A percentile compares a stretch with the other conserved stretches of the same genome.
phyloP scores from a whole-genome alignment of 1,284 basidiomycete genomes.

The Tylopilus sp. region DNA sequence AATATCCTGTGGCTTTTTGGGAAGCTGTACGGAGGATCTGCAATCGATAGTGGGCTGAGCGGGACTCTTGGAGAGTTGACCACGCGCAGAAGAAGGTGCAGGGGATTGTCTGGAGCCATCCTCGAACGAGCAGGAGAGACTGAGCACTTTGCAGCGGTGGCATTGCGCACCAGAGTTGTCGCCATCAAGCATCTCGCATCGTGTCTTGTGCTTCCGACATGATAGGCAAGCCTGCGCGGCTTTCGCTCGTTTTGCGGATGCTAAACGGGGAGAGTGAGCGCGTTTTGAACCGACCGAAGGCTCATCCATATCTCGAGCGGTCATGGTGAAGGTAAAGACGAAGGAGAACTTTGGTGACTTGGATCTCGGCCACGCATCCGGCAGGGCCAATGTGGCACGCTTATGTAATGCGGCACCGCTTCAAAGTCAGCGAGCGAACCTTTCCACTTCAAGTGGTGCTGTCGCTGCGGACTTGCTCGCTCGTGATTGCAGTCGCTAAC shows the following conservation, averaged over 20 bases:
- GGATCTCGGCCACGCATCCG: conserved; percentile 14
- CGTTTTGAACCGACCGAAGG: conserved; percentile 30
- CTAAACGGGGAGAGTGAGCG: conserved; percentile 29
- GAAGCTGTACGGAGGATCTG: conserved; percentile 24
- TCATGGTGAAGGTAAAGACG: conserved; percentile 15
- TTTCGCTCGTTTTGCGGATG: conserved; percentile 37
- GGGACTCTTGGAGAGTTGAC: conserved; percentile 17
- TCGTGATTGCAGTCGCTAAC: neutral
- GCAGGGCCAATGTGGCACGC: conserved; percentile 11
- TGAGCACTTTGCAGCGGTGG: conserved; percentile 42
- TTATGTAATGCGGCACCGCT: conserved; percentile 18
- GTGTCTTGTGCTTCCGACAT: conserved; percentile 43
- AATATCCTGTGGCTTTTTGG: conserved; percentile 24
- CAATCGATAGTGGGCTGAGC: conserved; percentile 21
- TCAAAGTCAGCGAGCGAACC: conserved; percentile 27
- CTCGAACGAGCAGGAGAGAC: conserved; percentile 40
- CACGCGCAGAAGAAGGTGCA: conserved; percentile 15
- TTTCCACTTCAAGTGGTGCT: neutral
- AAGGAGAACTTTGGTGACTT: conserved; percentile 3
- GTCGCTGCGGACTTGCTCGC: neutral
- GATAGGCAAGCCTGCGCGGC: conserved; percentile 39
- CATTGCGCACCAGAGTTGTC: conserved; percentile 35
- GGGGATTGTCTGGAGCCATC: conserved; percentile 19
- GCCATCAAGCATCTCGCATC: conserved; percentile 41
- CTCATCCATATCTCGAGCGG: conserved; percentile 16